Evolutionary conservation across 345 rosid species (phyloP), one percentile per base, ranked within the genome.

Genomic region (Pugionium dolabratum): DNA sequence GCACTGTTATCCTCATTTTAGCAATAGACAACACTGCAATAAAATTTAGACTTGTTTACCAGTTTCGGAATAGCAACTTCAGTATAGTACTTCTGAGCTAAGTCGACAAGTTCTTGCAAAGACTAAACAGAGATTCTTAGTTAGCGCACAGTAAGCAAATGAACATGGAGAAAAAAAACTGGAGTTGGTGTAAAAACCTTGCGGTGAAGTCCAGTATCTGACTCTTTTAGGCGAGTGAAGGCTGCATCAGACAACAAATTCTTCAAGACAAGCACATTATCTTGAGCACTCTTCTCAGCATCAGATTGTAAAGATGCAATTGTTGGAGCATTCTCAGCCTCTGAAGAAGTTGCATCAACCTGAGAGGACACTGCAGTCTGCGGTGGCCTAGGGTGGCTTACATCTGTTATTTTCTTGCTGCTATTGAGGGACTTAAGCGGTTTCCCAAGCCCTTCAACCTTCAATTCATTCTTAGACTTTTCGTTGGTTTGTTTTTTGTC

Each of bases 61-160:
- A 94, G 79, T 77, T 90, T 94, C 28, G 96, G 99, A 71, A 94
- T 95, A 78, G 99, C 97, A 54, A 85, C 89, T 48, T 94, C 99
- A 54, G 43, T 66, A 76, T 94, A 90, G 75, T 94, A 94, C 66
- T 83, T 85, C 59, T 86, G 84, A 45, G 96, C 86, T 75, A 88
- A 73, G 72, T 86, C 89, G 66, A 90, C 78, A 54, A 94, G 82
- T 78, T 94, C 93, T 74, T 80, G 83, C 84, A 88, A 76, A 59
- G 97, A 83, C 97, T 94, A 48, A 78, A 64, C 77, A 79, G 26
- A 63, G 32, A 59, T 42, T 62, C 31, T 73, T 67, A 78, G 82
- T 66, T 56, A 70, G 54, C 65, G 61, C 9, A 18, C 51, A 56
- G 4, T n/a, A 32, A 53, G 71, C 4, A 68, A 6, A 52, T 18